phyloP scores from a whole-genome alignment of 2,329 filamentous ascomycete genomes.

The Helminthosporium solani region DNA sequence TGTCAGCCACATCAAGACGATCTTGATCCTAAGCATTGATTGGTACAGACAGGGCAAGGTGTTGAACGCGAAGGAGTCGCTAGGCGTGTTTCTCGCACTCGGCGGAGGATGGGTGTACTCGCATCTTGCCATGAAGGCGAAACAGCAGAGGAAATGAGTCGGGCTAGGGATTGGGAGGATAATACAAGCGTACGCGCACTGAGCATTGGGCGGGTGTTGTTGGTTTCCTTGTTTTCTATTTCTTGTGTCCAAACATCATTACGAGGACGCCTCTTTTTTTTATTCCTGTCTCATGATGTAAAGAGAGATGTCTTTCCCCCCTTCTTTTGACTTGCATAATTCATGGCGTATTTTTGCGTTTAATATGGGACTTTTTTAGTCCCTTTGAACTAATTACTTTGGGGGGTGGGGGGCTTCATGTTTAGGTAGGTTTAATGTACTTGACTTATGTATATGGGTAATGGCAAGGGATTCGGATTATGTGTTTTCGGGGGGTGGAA shows the following conservation, averaged over 20 bases:
- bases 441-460: too few species aligned
- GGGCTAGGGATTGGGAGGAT: not conserved
- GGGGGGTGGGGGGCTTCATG: too few species aligned
- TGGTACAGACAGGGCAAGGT: conserved; percentile 49
- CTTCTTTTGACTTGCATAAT: not conserved
- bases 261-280: not conserved
- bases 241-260: not conserved
- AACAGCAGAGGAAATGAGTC: conserved; percentile 23
- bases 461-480: too few species aligned
- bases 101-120: conserved; percentile 50
- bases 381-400: too few species aligned
- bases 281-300: not conserved
- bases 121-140: conserved; percentile 42
- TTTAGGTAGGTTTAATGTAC: too few species aligned
- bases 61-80: conserved; percentile 42
- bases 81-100: conserved; percentile 48
- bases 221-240: not conserved
- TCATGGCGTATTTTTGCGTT: too few species aligned
- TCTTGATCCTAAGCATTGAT: conserved; percentile 48
- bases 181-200: not conserved
- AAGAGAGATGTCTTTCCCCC: not conserved
- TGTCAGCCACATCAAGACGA: conserved; percentile 48
- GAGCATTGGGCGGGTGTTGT: not conserved
- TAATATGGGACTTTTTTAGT: too few species aligned
- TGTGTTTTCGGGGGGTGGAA: too few species aligned